Evolutionary conservation across 495 filamentous ascomycete genomes (phyloP), one percentile per base, ranked within the genome.

Genomic region (Penicillium canescens): DNA sequence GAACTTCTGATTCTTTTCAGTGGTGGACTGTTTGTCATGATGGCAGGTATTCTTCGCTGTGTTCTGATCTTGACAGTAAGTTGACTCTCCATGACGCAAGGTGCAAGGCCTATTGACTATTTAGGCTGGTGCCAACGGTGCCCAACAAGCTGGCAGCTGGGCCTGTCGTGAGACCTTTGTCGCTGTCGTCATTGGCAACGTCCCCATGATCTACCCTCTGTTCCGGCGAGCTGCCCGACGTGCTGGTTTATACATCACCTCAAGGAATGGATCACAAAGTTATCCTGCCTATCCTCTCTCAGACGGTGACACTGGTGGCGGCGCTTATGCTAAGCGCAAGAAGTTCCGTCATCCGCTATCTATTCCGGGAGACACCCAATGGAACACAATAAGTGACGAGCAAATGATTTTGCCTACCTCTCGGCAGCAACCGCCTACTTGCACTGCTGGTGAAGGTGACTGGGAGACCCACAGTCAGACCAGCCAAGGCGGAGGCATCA

Each of bases 121-220:
- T 14, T 26, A 77, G 74, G 68, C 72, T 38, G 73, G 73, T 23
- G 72, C 72, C 20, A 75, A 81, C 59, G 71, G 71, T 47, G 78
- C 79, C 45, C 62, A 73, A 34, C 75, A 83, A 72, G 80, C 80
- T 7, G 81, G 82, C 36, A 77, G 73, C 69, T 86, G 83, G 83
- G 81, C 83, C 44, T 78, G 80, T 54, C 82, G 83, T 43, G 83
- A 86, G 56, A 83, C 82, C 34, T 86, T 86, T 56, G 79, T 86
- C 44, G 81, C 80, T 2, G 75, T 85, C 26, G 61, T 84, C 23
- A 75, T 86, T 47, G 78, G 77, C 54, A 86, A 86, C 61, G 61
- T 79, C 18, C 83, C 83, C 6, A 84, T 86, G 78, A 70, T 86
- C 34, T 82, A 82, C 52, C 81, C 82, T 1, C 56, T 83, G 7